A percentile compares a stretch with the other conserved stretches of the same genome.
Conservation (phyloP, 306 rosid genomes). For the Phaseolus lunatus region DNA sequence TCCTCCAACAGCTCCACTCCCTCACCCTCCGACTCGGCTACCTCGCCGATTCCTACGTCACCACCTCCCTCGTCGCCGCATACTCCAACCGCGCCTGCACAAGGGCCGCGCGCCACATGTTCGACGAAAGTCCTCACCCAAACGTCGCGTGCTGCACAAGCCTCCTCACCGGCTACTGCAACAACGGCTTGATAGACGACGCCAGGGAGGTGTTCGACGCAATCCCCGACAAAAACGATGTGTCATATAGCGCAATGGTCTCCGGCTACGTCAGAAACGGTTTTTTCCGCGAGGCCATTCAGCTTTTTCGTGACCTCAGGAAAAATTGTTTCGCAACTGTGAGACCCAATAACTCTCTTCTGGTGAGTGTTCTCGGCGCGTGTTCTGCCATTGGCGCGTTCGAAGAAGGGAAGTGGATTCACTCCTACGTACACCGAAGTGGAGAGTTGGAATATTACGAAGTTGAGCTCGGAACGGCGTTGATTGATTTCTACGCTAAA, state of each 20-base stretch:
- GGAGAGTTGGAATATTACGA: constrained; percentile 41
- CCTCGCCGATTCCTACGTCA: constrained; percentile 35
- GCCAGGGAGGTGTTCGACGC: constrained; percentile 45
- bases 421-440: constrained; percentile 37
- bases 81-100: constrained; percentile 35
- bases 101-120: constrained; percentile 40
- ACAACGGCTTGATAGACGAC: constrained; percentile 40
- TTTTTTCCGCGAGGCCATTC: constrained; percentile 43
- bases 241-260: constrained; percentile 51
- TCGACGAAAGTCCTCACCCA: constrained; percentile 45
- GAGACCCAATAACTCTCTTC: constrained; percentile 40
- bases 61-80: constrained; percentile 36
- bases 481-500: constrained; percentile 52
- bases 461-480: constrained; percentile 47
- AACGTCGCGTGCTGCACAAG: constrained; percentile 57
- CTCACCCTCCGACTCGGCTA: constrained; percentile 32
- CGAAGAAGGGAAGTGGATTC: constrained; percentile 56
- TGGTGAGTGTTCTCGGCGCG: constrained; percentile 51
- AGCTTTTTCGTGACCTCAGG: constrained; percentile 42
- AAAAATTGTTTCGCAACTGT: background rate
- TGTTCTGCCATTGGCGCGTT: constrained; percentile 50
- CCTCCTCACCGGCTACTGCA: constrained; percentile 46
- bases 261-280: constrained; percentile 57
- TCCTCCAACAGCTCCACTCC: constrained; percentile 43
- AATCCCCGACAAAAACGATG: constrained; percentile 40